Base-by-base conservation (phyloP, 2,329 filamentous ascomycete species). In the Westerdykella aurantiaca region DNA sequence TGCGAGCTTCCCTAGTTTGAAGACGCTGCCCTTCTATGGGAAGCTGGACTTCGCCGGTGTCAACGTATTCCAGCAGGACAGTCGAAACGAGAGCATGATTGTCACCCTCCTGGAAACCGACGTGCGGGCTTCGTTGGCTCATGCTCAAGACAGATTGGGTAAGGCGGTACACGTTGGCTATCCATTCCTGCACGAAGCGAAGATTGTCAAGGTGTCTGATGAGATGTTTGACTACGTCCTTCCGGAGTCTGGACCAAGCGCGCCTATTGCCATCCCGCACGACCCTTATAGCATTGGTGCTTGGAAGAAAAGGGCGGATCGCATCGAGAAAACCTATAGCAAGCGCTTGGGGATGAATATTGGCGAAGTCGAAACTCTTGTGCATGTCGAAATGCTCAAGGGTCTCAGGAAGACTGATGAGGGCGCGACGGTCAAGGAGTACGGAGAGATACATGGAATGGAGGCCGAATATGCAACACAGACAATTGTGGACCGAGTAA, bases 71-170 rank as follows among this genome's bases (percentile, higher is more conserved):
- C 89, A 95, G 63, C 83, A 91, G 56, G 93, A 97, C 55, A 96
- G 90, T 64, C 84, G 88, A 39, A 97, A 97, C 61, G 90, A 96
- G 67, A 98, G 91, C 67, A 90, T 97, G 82, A 81, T 97, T 18
- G 79, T 97, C 44, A 95, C 88, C 2, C 74, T 98, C 39, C 76
- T 83, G 25, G 84, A 88, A 31, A 80, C 86, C 0, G 88, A 90
- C 50, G 70, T 72, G 45, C 82, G 85, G 31, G 82, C 85, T 38
- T 86, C 80, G 51, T 75, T 83, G 17, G 82, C 86, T 53, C 72
- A 79, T 43, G 90, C 90, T 43, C 88, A 88, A 64, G 70, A 74
- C 39, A 91, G 88, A 61, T 77, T 98, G 37, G 91, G 90, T 37
- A 80, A 91, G 67, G 82, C 83, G 47, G 90, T 95, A 47, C 88